A percentile compares a stretch with the other conserved stretches of the same genome.
Evolutionary conservation across 495 filamentous ascomycete genomes (phyloP).

Genomic region (Evernia prunastri): DNA sequence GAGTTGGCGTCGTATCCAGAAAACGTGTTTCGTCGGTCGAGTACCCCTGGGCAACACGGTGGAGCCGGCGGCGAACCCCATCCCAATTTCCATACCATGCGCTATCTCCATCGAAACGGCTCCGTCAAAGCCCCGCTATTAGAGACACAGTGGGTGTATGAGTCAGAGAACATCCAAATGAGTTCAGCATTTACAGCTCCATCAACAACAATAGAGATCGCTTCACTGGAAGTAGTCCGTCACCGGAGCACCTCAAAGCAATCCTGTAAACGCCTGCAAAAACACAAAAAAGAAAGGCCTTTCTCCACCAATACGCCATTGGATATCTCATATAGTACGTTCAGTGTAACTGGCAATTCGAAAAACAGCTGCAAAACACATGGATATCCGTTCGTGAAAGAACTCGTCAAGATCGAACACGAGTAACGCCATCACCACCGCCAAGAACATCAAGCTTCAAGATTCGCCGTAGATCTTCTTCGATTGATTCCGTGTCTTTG

Average conservation of each 20-base stretch:
- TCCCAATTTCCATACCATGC: neutral
- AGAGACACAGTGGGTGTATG: neutral
- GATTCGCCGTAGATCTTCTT: slow-evolving; percentile 49
- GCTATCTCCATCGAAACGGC: neutral
- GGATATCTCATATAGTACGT: neutral
- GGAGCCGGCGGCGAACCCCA: neutral
- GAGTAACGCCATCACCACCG: slow-evolving; percentile 23
- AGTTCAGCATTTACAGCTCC: neutral
- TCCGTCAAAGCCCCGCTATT: neutral
- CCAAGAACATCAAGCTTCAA: slow-evolving; percentile 41
- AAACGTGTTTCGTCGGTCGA: neutral
- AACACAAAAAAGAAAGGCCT: neutral
- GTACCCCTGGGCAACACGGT: neutral
- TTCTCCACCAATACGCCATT: neutral
- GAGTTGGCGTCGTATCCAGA: neutral
- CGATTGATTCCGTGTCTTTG: slow-evolving; percentile 38
- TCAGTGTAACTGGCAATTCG: neutral
- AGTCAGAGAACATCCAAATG: neutral
- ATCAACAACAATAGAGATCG: neutral
- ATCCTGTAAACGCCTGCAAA: neutral
- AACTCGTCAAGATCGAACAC: slow-evolving; percentile 26
- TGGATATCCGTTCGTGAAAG: neutral
- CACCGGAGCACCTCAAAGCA: neutral
- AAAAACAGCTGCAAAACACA: neutral
- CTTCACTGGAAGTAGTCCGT: neutral